A percentile compares a stretch with the other conserved stretches of the same genome.
These are phyloP conservation scores for Castanea crenata DNA, from an alignment of 306 rosid species.

Conservation along the genomic window DNA sequence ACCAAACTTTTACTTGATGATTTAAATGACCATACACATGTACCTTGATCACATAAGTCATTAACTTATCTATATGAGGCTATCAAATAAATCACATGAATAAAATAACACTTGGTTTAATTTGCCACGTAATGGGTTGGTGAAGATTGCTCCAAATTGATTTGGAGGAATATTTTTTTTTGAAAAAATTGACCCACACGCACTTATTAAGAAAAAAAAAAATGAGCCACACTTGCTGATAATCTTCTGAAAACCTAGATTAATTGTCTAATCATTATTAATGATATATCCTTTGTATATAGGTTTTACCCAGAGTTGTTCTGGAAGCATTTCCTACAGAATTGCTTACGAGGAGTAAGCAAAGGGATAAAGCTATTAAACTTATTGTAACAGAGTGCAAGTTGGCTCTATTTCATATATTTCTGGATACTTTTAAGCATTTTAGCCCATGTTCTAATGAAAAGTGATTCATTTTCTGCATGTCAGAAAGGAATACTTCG, in stretches of 20 bases:
- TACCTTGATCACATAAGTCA: too few relatives aligned
- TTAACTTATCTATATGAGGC: too few relatives aligned
- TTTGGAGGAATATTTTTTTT: too few relatives aligned
- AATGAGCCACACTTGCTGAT: background rate
- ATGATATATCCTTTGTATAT: background rate
- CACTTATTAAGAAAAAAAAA: too few relatives aligned
- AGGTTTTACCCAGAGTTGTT: constrained; percentile 93
- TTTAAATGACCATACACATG: too few relatives aligned
- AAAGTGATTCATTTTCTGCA: constrained; percentile 1
- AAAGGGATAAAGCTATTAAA: constrained; percentile 59
- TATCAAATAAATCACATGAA: too few relatives aligned
- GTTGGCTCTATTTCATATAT: constrained; percentile 35
- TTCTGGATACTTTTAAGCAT: background rate
- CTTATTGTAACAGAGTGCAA: constrained; percentile 88
- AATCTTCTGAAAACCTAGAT: background rate
- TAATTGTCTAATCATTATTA: constrained; percentile 1
- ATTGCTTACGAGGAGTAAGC: constrained; percentile 74
- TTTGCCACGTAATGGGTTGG: too few relatives aligned
- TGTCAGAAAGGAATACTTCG: background rate
- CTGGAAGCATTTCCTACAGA: constrained; percentile 77
- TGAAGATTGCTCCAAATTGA: too few relatives aligned
- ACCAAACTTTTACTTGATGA: too few relatives aligned
- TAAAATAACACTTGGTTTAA: too few relatives aligned
- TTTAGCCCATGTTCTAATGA: background rate
- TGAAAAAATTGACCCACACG: too few relatives aligned